These are phyloP conservation scores for Torrubiellomyces zombiae DNA, from an alignment of 2,329 filamentous ascomycete species.

Conservation along the genomic window DNA sequence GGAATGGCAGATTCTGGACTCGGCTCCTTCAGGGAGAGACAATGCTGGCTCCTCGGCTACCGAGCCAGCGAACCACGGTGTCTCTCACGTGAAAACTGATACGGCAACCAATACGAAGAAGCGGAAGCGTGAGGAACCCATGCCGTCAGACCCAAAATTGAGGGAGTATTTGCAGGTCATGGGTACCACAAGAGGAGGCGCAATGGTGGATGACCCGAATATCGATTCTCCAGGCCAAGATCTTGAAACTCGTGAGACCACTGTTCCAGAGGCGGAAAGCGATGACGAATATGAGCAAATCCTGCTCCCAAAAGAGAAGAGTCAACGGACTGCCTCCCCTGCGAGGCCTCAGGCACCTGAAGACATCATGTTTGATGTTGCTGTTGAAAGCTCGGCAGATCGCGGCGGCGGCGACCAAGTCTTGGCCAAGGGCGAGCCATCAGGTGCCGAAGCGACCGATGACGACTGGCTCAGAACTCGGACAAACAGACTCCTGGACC, in stretches of 20 bases:
- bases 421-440: slow-evolving; percentile 11
- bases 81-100: slow-evolving; percentile 6
- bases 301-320: slow-evolving; percentile 34
- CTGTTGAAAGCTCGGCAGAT: too few species aligned
- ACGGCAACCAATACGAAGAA: slow-evolving; percentile 37
- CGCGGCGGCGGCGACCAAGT: too few species aligned
- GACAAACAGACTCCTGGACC: slow-evolving; percentile 71
- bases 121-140: slow-evolving; percentile 44
- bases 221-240: slow-evolving; percentile 7
- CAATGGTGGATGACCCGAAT: slow-evolving; percentile 15
- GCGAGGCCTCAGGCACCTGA: slow-evolving; percentile 2
- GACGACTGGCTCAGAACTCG: slow-evolving; percentile 83
- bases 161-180: slow-evolving; percentile 77
- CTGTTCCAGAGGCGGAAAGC: slow-evolving; percentile 39
- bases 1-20: slow-evolving; percentile 29
- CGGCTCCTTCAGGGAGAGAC: slow-evolving; percentile 16
- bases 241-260: slow-evolving; percentile 12
- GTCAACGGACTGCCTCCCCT: too few species aligned
- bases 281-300: slow-evolving; percentile 62
- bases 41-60: slow-evolving; percentile 10
- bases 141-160: slow-evolving; percentile 59
- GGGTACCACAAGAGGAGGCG: slow-evolving; percentile 32
- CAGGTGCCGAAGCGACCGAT: slow-evolving; percentile 42
- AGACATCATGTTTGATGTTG: slow-evolving; percentile 2
- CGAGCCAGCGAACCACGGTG: slow-evolving; percentile 5